Evolutionary conservation across 805 yeast species (phyloP), one percentile per base, ranked within the genome.

Genomic region (Candida caryicola): DNA sequence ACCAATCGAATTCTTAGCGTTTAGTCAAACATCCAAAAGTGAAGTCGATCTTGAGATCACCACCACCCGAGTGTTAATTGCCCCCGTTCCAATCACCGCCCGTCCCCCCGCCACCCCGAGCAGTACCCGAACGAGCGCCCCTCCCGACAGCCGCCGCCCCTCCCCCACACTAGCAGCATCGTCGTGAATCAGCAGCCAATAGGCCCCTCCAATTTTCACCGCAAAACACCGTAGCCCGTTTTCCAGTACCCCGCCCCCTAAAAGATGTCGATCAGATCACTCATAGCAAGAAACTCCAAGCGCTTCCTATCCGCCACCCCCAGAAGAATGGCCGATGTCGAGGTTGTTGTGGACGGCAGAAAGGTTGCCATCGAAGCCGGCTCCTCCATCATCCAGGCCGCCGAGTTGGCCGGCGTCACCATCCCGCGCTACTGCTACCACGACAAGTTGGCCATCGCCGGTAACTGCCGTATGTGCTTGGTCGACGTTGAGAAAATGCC

Each of bases 371-470:
- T 87, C 46, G 95, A 86, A 60, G 89, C 89, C 34, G 95, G 95
- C 2, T 77, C 95, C 31, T 82, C 95, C 14, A 81, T 87, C 45
- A 86, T 87, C 57, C 95, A 87, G 66, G 95, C 95, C 36, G 88
- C 91, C 47, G 95, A 87, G 57, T 81, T 82, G 65, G 95, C 95
- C 29, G 95, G 95, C 40, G 90, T 85, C 30, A 74, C 82, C 42
- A 82, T 87, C 36, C 95, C 95, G 29, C 77, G 95, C 50, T 87
- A 87, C 71, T 87, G 95, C 67, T 87, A 84, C 73, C 95, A 87
- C 65, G 95, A 87, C 56, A 85, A 86, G 64, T 75, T 87, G 49
- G 90, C 95, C 25, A 77, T 86, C 57, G 95, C 95, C 9, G 95
- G 95, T 58, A 87, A 86, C 69, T 86, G 95, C 64, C 82, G 95